These are phyloP conservation scores for Trichoderma citrinoviride DNA, from an alignment of 2,329 filamentous ascomycete species.

Conservation along the genomic window DNA sequence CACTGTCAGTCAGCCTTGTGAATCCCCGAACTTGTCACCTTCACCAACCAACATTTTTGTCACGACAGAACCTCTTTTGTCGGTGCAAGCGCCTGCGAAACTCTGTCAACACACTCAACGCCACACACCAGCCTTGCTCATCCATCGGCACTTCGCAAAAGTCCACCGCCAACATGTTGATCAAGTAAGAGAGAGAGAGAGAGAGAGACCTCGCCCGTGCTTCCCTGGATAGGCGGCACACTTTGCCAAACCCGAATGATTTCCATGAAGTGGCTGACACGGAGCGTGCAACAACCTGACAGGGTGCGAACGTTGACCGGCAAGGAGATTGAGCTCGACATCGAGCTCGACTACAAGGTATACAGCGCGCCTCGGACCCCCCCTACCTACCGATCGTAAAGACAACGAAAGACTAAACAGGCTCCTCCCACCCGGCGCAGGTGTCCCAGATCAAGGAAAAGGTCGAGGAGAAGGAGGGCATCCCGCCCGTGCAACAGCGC, in stretches of 20 bases:
- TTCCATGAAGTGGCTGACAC: conserved; percentile 27
- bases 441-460: conserved; percentile 97
- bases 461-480: conserved; percentile 98
- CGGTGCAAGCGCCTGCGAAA: not conserved
- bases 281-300: conserved; percentile 12
- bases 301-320: conserved; percentile 97
- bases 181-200: conserved; percentile 47
- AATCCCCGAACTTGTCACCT: not conserved
- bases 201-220: conserved; percentile 21
- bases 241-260: not conserved
- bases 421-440: conserved; percentile 44
- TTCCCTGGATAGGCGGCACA: not conserved
- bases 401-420: not conserved
- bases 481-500: conserved; percentile 93
- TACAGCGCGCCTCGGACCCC: not conserved
- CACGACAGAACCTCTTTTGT: not conserved
- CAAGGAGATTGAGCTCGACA: conserved; percentile 98
- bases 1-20: conserved; percentile 21
- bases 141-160: not conserved
- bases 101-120: not conserved
- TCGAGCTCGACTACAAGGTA: conserved; percentile 91
- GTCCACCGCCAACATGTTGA: conserved; percentile 39
- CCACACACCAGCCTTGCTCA: not conserved
- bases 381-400: too few relatives aligned
- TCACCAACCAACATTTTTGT: not conserved